A percentile compares a stretch with the other conserved stretches of the same genome.
Conservation (phyloP, 225 moss, liverwort and hornwort genomes). For the Neckera pumila region DNA sequence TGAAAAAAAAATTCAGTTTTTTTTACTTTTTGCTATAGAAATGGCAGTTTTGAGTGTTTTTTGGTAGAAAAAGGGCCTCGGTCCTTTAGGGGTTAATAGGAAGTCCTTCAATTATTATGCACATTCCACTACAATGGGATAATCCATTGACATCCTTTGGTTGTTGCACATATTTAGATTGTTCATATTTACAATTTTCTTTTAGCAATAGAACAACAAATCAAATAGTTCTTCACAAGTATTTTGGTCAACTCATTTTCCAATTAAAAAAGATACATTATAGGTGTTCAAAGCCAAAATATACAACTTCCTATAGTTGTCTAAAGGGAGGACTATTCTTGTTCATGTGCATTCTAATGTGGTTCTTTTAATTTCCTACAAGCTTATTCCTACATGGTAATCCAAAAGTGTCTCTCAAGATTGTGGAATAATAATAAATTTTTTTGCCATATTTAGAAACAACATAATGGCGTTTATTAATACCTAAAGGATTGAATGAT, state of each 20-base stretch:
- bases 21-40: too few species aligned
- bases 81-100: too few species aligned
- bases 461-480: neutral
- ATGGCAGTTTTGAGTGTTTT: too few species aligned
- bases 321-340: rapidly evolving
- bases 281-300: neutral
- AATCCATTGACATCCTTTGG: neutral
- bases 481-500: too few species aligned
- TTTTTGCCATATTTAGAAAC: rapidly evolving
- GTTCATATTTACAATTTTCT: neutral
- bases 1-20: too few species aligned
- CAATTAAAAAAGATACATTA: rapidly evolving
- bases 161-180: neutral
- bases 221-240: neutral
- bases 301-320: neutral
- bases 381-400: too few species aligned
- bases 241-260: neutral
- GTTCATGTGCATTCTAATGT: neutral
- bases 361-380: neutral
- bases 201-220: neutral
- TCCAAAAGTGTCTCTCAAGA: rapidly evolving
- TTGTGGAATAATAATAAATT: too few species aligned
- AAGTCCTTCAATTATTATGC: too few species aligned
- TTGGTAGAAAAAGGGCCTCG: too few species aligned
- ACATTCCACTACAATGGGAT: neutral